Evolutionary conservation across 768 basidiomycete species (phyloP).

Genomic region (Hericium coralloides): DNA sequence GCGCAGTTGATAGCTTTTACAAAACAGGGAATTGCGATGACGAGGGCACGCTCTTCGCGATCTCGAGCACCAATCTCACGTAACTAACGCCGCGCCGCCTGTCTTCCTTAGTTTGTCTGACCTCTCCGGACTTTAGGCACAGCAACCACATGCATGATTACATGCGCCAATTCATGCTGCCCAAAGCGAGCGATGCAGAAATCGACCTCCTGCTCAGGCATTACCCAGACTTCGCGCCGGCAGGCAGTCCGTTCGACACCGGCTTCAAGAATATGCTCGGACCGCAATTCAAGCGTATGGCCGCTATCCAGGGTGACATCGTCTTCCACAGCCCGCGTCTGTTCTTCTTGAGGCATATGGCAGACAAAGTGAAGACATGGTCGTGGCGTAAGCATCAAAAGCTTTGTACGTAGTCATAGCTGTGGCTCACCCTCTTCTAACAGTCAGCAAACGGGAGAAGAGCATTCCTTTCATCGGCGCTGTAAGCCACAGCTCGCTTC

Average conservation of each 20-base stretch:
- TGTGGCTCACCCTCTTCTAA: not conserved
- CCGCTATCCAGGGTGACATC: slow-evolving; percentile 41
- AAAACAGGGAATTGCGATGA: slow-evolving; percentile 9
- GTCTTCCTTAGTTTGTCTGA: not conserved
- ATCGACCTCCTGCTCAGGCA: not conserved
- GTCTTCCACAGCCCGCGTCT: slow-evolving; percentile 42
- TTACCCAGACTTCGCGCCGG: slow-evolving; percentile 31
- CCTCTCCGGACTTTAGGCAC: not conserved
- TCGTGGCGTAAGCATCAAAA: slow-evolving; percentile 27
- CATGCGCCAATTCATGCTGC: not conserved
- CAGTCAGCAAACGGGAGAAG: slow-evolving; percentile 41
- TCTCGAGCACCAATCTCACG: slow-evolving; percentile 8
- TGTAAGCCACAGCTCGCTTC: slow-evolving; percentile 19
- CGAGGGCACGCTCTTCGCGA: slow-evolving; percentile 10
- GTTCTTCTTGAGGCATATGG: slow-evolving; percentile 31
- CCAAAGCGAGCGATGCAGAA: not conserved
- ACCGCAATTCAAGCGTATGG: slow-evolving; percentile 42
- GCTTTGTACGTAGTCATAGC: not conserved
- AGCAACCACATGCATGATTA: not conserved
- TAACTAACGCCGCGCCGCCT: not conserved
- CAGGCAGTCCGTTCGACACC: slow-evolving; percentile 49
- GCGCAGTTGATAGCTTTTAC: not conserved
- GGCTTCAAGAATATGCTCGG: slow-evolving; percentile 32
- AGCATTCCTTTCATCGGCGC: slow-evolving; percentile 34
- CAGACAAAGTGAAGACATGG: slow-evolving; percentile 34